Base-by-base conservation (phyloP, 1,284 basidiomycete genomes). In the Anthracocystis setariae region DNA sequence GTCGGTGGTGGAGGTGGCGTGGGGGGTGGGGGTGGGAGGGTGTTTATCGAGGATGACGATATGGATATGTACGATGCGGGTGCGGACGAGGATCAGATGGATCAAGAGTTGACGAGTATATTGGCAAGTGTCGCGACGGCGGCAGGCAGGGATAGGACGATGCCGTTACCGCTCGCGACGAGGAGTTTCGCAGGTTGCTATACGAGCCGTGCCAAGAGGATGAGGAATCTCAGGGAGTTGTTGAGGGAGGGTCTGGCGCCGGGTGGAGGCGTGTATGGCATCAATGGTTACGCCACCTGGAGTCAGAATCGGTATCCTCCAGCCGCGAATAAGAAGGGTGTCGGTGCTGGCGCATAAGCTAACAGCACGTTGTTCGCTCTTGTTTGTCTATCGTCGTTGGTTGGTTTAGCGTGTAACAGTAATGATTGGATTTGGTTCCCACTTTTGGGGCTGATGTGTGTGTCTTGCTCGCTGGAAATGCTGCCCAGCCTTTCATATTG, bases 41-140 rank as follows among this genome's bases (percentile, higher is more conserved):
- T 57, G 49, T 55, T 70, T 32, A 61, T 73, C 42, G 69, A 77
- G 45, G 67, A 70, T 35, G 70, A 74, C 27, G 72, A 79, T 32
- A 62, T 65, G 62, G 76, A 80, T 54, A 77, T 82, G 77, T 77
- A 68, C 29, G 55, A 63, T 33, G 55, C 59, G 12, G 66, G 72
- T 24, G 74, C 76, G 7, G 64, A 73, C 29, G 75, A 78, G 42
- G 67, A 72, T 49, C 77, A 79, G 46, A 73, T 81, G 55, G 78
- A 81, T 38, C 50, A 61, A 20, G 78, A 80, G 49, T 37, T 81
- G 23, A 39, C 55, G 10, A 46, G 58, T 0, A 51, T 73, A 8
- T 46, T 81, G 5, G 65, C 67, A 0, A 65, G 78, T 13, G 74
- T 82, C 13, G 73, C 74, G 5, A 17, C 45, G 24, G 68, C 76